Evolutionary conservation across 192 early-diverging fungal genomes (phyloP).

Genomic region (Coemansia sp.): DNA sequence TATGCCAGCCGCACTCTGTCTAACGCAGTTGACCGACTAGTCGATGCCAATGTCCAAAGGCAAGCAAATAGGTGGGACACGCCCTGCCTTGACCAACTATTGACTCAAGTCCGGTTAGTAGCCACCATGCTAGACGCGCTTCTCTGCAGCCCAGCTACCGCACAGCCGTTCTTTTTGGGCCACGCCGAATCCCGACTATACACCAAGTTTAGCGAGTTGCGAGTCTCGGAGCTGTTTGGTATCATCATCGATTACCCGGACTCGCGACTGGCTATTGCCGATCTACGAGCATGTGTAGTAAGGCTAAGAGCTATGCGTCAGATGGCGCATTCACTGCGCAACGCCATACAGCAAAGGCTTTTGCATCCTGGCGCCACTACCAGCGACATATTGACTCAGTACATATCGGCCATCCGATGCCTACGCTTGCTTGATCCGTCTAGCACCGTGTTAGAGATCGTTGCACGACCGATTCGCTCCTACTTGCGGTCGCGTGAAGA

Average conservation of each 20-base stretch:
- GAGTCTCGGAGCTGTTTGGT: conserved; percentile 65
- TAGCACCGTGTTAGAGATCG: conserved; percentile 62
- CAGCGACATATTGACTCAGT: conserved; percentile 65
- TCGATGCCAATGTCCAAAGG: conserved; percentile 1
- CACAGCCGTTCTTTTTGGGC: no score
- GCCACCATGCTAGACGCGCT: conserved; percentile 19
- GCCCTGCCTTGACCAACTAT: conserved; percentile 8
- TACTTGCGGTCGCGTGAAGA: conserved; percentile 66
- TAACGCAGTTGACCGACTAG: conserved; percentile 11
- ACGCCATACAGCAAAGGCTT: conserved; percentile 53
- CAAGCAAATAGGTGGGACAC: conserved; percentile 21
- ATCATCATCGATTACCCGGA: conserved; percentile 74
- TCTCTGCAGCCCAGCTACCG: background rate
- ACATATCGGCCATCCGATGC: conserved; percentile 68
- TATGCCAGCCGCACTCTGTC: background rate
- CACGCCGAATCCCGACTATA: conserved; percentile 14
- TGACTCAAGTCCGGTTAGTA: background rate
- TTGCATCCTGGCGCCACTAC: conserved; percentile 76
- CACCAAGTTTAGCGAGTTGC: conserved; percentile 21
- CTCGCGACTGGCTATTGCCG: conserved; percentile 60
- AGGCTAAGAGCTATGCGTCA: conserved; percentile 18
- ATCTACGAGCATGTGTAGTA: conserved; percentile 56
- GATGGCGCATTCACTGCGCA: conserved; percentile 28
- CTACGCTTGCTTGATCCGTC: conserved; percentile 69
- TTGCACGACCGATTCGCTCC: conserved; percentile 57